Evolutionary conservation across 257 asterid genomes (phyloP), one percentile per base, ranked within the genome.

Genomic region (Solanum okadae): DNA sequence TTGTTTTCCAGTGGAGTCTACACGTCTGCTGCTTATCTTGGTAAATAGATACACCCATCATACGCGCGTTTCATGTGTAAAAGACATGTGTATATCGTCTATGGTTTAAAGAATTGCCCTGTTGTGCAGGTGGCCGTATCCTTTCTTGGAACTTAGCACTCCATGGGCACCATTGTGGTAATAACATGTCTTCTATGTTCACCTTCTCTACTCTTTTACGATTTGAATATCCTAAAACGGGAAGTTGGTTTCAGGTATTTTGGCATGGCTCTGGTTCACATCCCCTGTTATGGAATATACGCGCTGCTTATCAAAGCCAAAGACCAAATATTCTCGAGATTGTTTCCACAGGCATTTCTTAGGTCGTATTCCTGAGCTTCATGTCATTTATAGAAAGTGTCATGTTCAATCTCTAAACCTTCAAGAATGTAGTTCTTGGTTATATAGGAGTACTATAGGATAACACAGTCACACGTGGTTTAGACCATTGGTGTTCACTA

Each of bases 121-220:
- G 5, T 73, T 5, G 65, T 89, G 91, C 94, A 96, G 98, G 99
- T 96, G 99, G 99, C 98, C 99, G 25, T 95, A 96, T 90, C 99
- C 99, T 83, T 96, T 96, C 93, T 95, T 96, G 71, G 98, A 95
- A 52, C 99, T 95, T 83, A 88, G 93, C 56, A 92, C 96, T 88
- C 93, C 96, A 83, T 92, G 89, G 93, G 98, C 99, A 15, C 99
- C 99, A 10, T 77, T 94, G 84, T 96, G 99, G 98, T 95, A 92
- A 89, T 52, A 49, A 14, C 40, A 33, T 79, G 78, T 40, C 25
- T 33, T 63, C 10, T 31, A 8, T 20, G 44, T 68, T 29, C 59
- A 29, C 37, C 14, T 70, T 84, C 49, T 40, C 5, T 15, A 18
- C 25, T n/a, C n/a, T 8, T 78, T 72, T 5, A 22, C 33, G 27